Base-by-base conservation (phyloP, 225 moss, liverwort and hornwort species). In the Polytrichum commune region DNA sequence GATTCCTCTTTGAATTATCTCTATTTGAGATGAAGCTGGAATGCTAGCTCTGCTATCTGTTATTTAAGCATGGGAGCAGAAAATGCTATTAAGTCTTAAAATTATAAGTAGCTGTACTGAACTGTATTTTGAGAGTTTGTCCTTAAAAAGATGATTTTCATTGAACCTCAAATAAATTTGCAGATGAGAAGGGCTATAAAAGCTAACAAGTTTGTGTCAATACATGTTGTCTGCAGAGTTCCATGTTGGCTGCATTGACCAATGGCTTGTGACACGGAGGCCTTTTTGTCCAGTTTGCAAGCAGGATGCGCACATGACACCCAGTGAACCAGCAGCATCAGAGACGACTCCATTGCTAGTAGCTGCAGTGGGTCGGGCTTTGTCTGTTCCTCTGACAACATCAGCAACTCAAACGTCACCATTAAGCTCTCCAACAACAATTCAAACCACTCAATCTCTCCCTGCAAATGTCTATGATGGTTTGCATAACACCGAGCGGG, bases 241-340 rank as follows among this genome's bases (percentile, higher is more conserved):
- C 76, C 97, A 98, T 67, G 72, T 85, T 19, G 86, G 80, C 28
- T 98, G 97, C 63, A 94, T 98, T 77, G 97, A 98, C 74, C 97
- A 94, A 72, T 98, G 97, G 97, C 80, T 98, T 38, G 85, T 91
- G 79, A 98, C 97, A 53, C 81, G 95, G 64, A 83, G 92, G 73
- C 94, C 94, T 5, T 98, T 98, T 65, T 98, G 97, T 84, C 97
- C 97, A 67, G 88, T 98, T 23, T 98, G 97, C 83, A 98, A 98
- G 79, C 89, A 92, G 71, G 97, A 98, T 76, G 97, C 95, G 5
- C 83, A 82, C 63, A 69, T 78, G 5, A 77, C 88, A 32, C 80
- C 56, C 53, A 55, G 78, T 25, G 85, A 84, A 53, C 79, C 87
- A 68, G 87, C 90, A 60, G 86, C 88, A 20, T 92, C 92, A 32